Conservation (phyloP, 1,139 yeast species). For the Geotrichum aggregatum region DNA sequence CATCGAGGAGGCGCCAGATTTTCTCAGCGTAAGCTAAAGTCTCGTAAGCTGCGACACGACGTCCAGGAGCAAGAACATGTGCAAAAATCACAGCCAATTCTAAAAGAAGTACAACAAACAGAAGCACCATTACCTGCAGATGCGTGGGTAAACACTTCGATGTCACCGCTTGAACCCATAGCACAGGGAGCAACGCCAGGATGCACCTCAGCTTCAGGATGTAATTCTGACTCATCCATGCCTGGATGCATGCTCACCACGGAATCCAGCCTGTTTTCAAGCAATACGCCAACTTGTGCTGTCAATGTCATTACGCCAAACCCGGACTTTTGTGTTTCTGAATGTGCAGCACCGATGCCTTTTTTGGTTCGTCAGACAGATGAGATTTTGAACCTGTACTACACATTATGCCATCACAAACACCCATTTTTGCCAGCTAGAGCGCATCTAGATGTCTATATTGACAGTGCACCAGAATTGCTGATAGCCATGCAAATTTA, state of each 20-base stretch:
- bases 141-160: too few relatives aligned
- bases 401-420: slow-evolving; percentile 15
- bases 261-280: slow-evolving; percentile 11
- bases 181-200: slow-evolving; percentile 12
- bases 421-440: slow-evolving; percentile 20
- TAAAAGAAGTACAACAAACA: background rate
- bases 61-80: background rate
- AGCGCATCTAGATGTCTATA: slow-evolving; percentile 7
- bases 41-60: background rate
- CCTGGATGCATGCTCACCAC: background rate
- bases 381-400: slow-evolving; percentile 16
- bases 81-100: background rate
- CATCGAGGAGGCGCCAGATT: slow-evolving; percentile 22
- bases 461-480: slow-evolving; percentile 13
- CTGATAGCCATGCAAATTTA: slow-evolving; percentile 12
- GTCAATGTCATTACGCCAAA: background rate
- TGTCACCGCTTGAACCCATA: background rate
- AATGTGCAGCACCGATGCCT: background rate
- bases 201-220: too few relatives aligned
- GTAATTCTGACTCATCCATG: too few relatives aligned
- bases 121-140: too few relatives aligned
- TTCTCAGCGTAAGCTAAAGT: slow-evolving; percentile 14
- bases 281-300: background rate
- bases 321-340: background rate
- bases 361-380: background rate